Conservation (phyloP, 768 basidiomycete genomes). For the Megacollybia marginata region DNA sequence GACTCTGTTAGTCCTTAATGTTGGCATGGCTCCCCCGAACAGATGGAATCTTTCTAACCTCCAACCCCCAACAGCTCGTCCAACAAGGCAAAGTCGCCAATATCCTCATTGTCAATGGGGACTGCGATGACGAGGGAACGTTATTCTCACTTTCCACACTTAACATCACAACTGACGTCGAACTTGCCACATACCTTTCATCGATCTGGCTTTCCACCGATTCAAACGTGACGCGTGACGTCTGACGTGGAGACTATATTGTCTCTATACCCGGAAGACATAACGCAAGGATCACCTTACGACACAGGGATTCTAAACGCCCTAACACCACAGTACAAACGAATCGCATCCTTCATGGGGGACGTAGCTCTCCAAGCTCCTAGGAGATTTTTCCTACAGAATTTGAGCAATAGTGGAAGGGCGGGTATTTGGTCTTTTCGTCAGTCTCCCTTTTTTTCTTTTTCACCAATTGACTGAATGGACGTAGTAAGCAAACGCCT, state of each 20-base stretch:
- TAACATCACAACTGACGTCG: slow-evolving; percentile 19
- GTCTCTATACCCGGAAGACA: slow-evolving; percentile 29
- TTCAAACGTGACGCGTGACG: slow-evolving; percentile 5
- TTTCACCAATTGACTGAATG: background rate
- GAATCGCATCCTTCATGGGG: slow-evolving; percentile 41
- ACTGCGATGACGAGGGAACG: slow-evolving; percentile 40
- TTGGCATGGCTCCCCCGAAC: slow-evolving; percentile 42
- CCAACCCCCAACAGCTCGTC: slow-evolving; percentile 34
- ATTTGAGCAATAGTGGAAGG: slow-evolving; percentile 24
- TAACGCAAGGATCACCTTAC: slow-evolving; percentile 44
- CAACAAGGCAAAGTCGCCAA: slow-evolving; percentile 36
- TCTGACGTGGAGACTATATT: slow-evolving; percentile 22
- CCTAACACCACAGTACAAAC: slow-evolving; percentile 41
- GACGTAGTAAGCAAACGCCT: slow-evolving; percentile 35
- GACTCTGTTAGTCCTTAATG: slow-evolving; percentile 36
- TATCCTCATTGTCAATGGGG: slow-evolving; percentile 33
- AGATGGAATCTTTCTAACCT: slow-evolving; percentile 43
- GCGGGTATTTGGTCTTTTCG: slow-evolving; percentile 37
- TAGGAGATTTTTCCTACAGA: slow-evolving; percentile 36
- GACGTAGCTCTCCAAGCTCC: slow-evolving; percentile 46
- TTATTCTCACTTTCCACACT: slow-evolving; percentile 15
- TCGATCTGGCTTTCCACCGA: slow-evolving; percentile 21
- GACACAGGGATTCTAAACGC: slow-evolving; percentile 37
- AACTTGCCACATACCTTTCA: slow-evolving; percentile 23
- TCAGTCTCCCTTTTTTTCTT: slow-evolving; percentile 13